Evolutionary conservation across 2,329 filamentous ascomycete genomes (phyloP).

Genomic region (Aureobasidium pullulans): DNA sequence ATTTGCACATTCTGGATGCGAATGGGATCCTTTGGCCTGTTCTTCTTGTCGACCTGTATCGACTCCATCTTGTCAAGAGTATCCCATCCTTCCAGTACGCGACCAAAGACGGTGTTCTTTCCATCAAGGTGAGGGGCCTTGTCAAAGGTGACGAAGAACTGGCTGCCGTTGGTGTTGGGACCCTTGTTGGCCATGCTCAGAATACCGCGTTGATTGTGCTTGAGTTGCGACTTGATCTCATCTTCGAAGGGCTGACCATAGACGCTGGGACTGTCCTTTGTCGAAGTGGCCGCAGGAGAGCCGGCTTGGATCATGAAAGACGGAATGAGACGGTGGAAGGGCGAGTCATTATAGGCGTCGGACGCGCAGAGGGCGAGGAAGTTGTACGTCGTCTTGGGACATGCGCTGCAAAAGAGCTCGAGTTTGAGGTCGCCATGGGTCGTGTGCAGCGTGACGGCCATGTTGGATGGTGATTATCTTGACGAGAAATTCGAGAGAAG

Average conservation of each 20-base stretch:
- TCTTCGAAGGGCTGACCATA: conserved; percentile 67
- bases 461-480: conserved; percentile 17
- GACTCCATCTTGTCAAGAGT: conserved; percentile 66
- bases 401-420: conserved; percentile 91
- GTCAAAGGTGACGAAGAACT: conserved; percentile 76
- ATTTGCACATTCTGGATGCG: conserved; percentile 63
- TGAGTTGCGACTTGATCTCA: conserved; percentile 64
- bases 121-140: conserved; percentile 75
- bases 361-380: conserved; percentile 78
- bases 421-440: conserved; percentile 86
- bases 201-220: conserved; percentile 34
- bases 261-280: conserved; percentile 52
- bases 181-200: conserved; percentile 96
- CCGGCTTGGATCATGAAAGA: conserved; percentile 76
- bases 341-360: conserved; percentile 65
- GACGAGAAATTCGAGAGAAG: background rate
- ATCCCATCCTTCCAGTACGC: conserved; percentile 52
- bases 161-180: conserved; percentile 84
- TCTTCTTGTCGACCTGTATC: conserved; percentile 70
- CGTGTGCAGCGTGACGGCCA: conserved; percentile 66
- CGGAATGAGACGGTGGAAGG: conserved; percentile 74
- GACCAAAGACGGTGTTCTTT: conserved; percentile 77
- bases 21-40: conserved; percentile 59
- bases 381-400: conserved; percentile 86
- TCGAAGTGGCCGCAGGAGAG: conserved; percentile 39